Evolutionary conservation across 2,329 filamentous ascomycete genomes (phyloP), one percentile per base, ranked within the genome.

Genomic region (Trichoderma semiorbis): DNA sequence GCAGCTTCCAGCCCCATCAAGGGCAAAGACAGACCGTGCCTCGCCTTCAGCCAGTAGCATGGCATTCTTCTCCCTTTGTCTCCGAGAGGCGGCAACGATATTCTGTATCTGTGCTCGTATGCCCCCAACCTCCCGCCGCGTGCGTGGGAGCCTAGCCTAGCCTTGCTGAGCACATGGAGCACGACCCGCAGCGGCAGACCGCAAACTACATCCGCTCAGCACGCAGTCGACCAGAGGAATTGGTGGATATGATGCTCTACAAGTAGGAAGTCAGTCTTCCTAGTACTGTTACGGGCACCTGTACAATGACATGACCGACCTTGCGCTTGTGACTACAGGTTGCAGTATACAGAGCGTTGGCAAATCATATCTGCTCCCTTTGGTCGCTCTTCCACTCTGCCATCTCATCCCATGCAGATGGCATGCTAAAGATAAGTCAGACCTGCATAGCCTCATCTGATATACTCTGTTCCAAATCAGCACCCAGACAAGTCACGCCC

Each of bases 151-250:
- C 28, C 57, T 62, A 21, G 67, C 30, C 30, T 69, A 47, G 39
- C 57, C 43, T 69, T 47, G 57, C 57, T 53, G 57, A 69, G 55
- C 18, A 69, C 57, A 34, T 60, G 57, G 57, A 60, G 57, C 14
- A 53, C 26, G 57, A 62, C 57, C 67, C 55, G 57, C 67, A 62
- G 67, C 67, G 55, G 39, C 28, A 69, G 55, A 30, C 39, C 57
- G 16, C 66, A 69, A 53, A 34, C 36, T 61, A n/a, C 66, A 69
- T 53, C 28, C 67, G 39, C 60, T 62, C 30, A 60, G n/a, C 34
- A 47, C 12, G 47, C 50, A 18, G 65, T 36, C 53, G 53, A 58
- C 34, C 63, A 50, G 32, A 50, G 39, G 7, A 18, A n/a, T 28
- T 26, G 39, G 55, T 47, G 53, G 39, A 24, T 47, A 64, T 8